phyloP scores from a whole-genome alignment of 805 yeast species.

The Brettanomyces naardenensis region DNA sequence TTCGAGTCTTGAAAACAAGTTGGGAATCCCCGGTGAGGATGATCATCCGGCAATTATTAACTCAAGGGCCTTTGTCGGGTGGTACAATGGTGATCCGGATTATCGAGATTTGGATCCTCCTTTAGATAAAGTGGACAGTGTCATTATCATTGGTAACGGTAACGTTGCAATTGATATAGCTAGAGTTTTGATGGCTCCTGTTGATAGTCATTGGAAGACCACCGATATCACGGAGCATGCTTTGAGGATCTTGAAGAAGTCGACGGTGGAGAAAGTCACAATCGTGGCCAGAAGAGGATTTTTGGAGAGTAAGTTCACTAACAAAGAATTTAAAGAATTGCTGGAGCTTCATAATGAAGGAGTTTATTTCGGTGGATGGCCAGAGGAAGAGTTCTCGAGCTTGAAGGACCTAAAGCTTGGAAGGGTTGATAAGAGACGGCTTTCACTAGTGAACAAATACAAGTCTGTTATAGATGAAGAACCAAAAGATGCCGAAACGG shows the following conservation, averaged over 20 bases:
- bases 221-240: slow-evolving; percentile 75
- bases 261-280: slow-evolving; percentile 54
- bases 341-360: slow-evolving; percentile 48
- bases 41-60: slow-evolving; percentile 59
- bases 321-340: slow-evolving; percentile 84
- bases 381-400: slow-evolving; percentile 29
- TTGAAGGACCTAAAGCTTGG: slow-evolving; percentile 27
- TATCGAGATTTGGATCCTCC: slow-evolving; percentile 42
- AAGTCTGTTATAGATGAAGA: slow-evolving; percentile 9
- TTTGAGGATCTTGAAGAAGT: slow-evolving; percentile 37
- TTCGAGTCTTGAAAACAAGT: slow-evolving; percentile 47
- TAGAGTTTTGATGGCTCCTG: slow-evolving; percentile 59
- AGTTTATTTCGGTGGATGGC: slow-evolving; percentile 38
- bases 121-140: slow-evolving; percentile 53
- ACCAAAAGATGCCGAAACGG: background rate
- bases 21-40: slow-evolving; percentile 39
- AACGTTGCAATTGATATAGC: slow-evolving; percentile 93
- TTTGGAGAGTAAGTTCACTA: slow-evolving; percentile 81
- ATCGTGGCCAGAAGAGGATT: slow-evolving; percentile 85
- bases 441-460: slow-evolving; percentile 55
- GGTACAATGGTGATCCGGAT: slow-evolving; percentile 92
- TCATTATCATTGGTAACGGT: slow-evolving; percentile 90
- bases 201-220: slow-evolving; percentile 39
- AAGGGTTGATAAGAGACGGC: slow-evolving; percentile 56
- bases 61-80: slow-evolving; percentile 83